Conservation (phyloP, 106 monocot genomes). For the Apostasia ramifera region DNA sequence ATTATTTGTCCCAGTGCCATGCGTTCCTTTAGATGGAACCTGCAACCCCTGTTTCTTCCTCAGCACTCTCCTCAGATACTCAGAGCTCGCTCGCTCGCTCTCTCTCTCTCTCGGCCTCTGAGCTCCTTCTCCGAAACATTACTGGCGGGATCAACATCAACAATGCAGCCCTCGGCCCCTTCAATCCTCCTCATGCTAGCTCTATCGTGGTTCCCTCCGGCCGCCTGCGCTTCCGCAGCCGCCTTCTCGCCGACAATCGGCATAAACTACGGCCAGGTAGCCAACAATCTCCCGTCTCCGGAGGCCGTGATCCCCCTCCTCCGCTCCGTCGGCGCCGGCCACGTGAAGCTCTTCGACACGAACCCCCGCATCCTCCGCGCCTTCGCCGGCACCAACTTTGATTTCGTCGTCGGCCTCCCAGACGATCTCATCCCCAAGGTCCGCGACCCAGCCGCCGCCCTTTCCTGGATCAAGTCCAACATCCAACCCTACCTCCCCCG, state of each 20-base stretch:
- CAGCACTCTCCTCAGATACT: no score
- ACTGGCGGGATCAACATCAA: no score
- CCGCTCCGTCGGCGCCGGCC: slow-evolving; percentile 16
- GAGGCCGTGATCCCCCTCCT: slow-evolving; percentile 16
- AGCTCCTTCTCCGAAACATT: no score
- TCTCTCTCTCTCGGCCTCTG: no score
- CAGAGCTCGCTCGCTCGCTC: no score
- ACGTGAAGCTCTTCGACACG: slow-evolving; percentile 17
- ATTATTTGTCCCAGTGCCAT: no score
- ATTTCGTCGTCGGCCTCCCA: slow-evolving; percentile 15
- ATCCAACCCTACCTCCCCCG: slow-evolving; percentile 14
- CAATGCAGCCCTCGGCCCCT: no score
- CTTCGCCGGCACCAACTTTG: slow-evolving; percentile 13
- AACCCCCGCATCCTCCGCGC: slow-evolving; percentile 12
- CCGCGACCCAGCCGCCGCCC: slow-evolving; percentile 9
- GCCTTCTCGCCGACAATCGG: slow-evolving; percentile 1
- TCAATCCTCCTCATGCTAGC: not conserved
- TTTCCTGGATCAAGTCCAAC: slow-evolving; percentile 11
- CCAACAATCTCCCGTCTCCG: slow-evolving; percentile 21
- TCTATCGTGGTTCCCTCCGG: not conserved
- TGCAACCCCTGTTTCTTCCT: no score
- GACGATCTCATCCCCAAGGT: slow-evolving; percentile 8
- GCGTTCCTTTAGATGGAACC: no score
- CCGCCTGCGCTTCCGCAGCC: not conserved
- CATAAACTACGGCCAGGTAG: slow-evolving; percentile 25